phyloP scores from a whole-genome alignment of 805 yeast genomes.

The Candida insectalens region DNA sequence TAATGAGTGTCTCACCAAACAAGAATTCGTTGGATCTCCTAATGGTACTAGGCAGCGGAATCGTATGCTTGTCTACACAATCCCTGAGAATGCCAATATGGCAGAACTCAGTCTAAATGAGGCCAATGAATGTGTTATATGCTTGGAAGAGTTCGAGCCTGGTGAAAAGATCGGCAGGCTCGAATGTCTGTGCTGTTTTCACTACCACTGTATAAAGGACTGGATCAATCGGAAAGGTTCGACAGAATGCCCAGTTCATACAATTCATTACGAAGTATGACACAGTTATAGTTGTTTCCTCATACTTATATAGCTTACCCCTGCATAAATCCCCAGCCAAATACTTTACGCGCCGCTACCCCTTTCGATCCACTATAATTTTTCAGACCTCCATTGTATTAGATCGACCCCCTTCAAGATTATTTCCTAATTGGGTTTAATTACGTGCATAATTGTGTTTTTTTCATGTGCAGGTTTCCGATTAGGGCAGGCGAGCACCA shows the following conservation, averaged over 20 bases:
- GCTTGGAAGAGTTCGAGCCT: conserved; percentile 78
- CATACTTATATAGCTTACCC: not conserved
- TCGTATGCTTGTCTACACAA: conserved; percentile 76
- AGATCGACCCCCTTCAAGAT: not conserved
- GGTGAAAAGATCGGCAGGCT: conserved; percentile 87
- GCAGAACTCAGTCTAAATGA: conserved; percentile 17
- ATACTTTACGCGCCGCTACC: too few relatives aligned
- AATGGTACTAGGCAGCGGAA: conserved; percentile 49
- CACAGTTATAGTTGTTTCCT: not conserved
- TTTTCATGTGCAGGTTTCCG: not conserved
- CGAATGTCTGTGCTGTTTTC: conserved; percentile 92
- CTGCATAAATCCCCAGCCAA: too few relatives aligned
- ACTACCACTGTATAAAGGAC: conserved; percentile 77
- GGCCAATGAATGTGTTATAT: conserved; percentile 81
- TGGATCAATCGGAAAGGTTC: conserved; percentile 87
- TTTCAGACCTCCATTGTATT: not conserved
- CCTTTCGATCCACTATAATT: too few relatives aligned
- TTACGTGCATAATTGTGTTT: not conserved
- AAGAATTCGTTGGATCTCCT: conserved; percentile 57
- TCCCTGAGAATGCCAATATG: conserved; percentile 30
- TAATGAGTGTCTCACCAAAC: conserved; percentile 49
- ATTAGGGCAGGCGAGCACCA: not conserved
- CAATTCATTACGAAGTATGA: conserved; percentile 25
- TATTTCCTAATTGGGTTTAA: not conserved
- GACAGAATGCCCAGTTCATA: conserved; percentile 83